Base-by-base conservation (phyloP, 169 alveolate species). In the Toxoplasma gondii region DNA sequence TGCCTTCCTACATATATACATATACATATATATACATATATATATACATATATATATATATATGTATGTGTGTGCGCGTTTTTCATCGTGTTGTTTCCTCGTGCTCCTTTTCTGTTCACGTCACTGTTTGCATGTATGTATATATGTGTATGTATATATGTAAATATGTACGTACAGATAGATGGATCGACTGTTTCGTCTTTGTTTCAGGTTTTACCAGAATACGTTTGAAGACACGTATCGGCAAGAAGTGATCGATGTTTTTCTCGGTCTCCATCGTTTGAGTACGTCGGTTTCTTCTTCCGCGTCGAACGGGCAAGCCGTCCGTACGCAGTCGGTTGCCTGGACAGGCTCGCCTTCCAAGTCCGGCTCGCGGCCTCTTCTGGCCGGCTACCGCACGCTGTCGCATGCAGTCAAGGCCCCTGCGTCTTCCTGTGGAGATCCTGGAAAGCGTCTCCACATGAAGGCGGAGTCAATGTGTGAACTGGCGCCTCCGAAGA, bases 231-330 rank as follows among this genome's bases (percentile, higher is more conserved):
- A 91, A 36, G 96, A 94, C 78, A 27, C 82, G 38, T 67, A 31
- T n/a, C 86, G 96, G 41, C 96, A 94, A 91, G 96, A 94, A 44
- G 45, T 44, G 54, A 82, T 94, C 19, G 96, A 94, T 64, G 67
- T 90, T 34, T 67, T 94, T 39, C 88, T 94, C 53, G 94, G 96
- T 22, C 91, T 19, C 49, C 96, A 94, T 53, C 93, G 95, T 19
- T 36, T 81, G 67, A 29, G 49, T 10, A 44, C 29, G 5, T 38
- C 91, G 67, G 36, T 31, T 31, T n/a, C n/a, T 41, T 64, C 74
- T 64, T 27, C n/a, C 74, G 7, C 29, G n/a, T 7, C 74, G n/a
- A n/a, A 22, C 43, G 22, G 81, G 5, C 41, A 9, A 4, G 81
- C n/a, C 34, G 24, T 17, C 34, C 58, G 22, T 49, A 12, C 12